Conservation (phyloP, 352 stramenopile genomes). For the Phytophthora parvispora region DNA sequence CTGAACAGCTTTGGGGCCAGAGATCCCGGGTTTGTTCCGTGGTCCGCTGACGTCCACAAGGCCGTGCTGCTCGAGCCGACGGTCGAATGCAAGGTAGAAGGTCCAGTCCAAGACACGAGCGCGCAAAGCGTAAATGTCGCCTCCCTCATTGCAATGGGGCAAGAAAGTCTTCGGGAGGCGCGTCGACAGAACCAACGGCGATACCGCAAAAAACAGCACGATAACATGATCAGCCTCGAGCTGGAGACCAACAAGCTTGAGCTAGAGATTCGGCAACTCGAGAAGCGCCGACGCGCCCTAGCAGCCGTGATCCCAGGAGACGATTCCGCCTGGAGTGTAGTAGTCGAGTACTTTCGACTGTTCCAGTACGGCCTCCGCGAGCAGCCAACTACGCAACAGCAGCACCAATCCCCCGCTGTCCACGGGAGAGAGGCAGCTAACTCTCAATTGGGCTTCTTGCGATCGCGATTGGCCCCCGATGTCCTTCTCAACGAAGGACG, state of each 20-base stretch:
- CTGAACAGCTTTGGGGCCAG: no score
- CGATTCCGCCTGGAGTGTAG: conserved; percentile 1
- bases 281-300: background rate
- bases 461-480: background rate
- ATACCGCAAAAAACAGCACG: conserved; percentile 14
- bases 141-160: background rate
- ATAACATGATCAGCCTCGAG: background rate
- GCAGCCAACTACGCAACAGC: background rate
- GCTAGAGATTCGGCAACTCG: background rate
- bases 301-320: background rate
- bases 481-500: background rate
- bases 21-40: background rate
- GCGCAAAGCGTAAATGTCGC: background rate
- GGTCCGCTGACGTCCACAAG: background rate
- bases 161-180: conserved; percentile 5
- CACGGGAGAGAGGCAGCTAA: background rate
- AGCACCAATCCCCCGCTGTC: background rate
- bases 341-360: conserved; percentile 7
- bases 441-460: background rate
- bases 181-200: conserved; percentile 3
- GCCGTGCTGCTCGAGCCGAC: no score
- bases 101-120: background rate
- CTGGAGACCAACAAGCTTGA: background rate
- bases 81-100: background rate
- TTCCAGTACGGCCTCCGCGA: background rate